Percentiles rank a stretch among this genome's conserved stretches.
phyloP scores from a whole-genome alignment of 202 grass and related monocot species.

The Schoenoplectus triqueter region DNA sequence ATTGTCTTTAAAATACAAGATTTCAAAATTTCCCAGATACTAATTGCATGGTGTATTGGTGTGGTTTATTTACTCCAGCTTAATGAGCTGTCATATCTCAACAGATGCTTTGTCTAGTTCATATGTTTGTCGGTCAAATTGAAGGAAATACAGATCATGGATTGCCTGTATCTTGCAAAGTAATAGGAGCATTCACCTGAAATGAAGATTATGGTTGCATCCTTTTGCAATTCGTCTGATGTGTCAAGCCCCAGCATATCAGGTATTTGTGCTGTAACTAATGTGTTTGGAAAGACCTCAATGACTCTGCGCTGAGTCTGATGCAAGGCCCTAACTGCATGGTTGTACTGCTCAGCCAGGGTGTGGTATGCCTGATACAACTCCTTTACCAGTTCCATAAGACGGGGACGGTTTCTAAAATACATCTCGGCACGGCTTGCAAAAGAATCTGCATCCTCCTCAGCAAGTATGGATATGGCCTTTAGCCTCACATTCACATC shows the following conservation, averaged over 20 bases:
- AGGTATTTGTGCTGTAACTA: not conserved
- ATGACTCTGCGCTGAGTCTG: slow-evolving; percentile 80
- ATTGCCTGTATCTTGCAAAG: not conserved
- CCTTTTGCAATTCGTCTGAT: slow-evolving; percentile 25
- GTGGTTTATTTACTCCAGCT: not conserved
- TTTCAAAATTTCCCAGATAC: not conserved
- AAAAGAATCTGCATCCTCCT: slow-evolving; percentile 99
- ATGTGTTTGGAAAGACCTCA: slow-evolving; percentile 80
- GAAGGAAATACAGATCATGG: not conserved
- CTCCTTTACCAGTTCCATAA: slow-evolving; percentile 96
- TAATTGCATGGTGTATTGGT: slow-evolving; percentile 7
- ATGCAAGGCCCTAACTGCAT: slow-evolving; percentile 79
- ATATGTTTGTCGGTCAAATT: slow-evolving; percentile 14
- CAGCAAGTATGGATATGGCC: slow-evolving; percentile 91
- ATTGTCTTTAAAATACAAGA: not conserved
- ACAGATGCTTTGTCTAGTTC: slow-evolving; percentile 6
- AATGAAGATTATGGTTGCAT: slow-evolving; percentile 19
- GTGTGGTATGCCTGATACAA: slow-evolving; percentile 90
- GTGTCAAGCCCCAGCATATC: slow-evolving; percentile 15
- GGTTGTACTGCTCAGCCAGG: slow-evolving; percentile 83
- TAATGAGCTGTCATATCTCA: not conserved
- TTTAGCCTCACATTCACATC: slow-evolving; percentile 89
- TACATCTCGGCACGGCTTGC: slow-evolving; percentile 93
- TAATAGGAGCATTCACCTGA: slow-evolving; percentile 14
- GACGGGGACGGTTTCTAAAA: slow-evolving; percentile 91